phyloP scores from a whole-genome alignment of 768 basidiomycete species.

The Tricholoma saponaceum region DNA sequence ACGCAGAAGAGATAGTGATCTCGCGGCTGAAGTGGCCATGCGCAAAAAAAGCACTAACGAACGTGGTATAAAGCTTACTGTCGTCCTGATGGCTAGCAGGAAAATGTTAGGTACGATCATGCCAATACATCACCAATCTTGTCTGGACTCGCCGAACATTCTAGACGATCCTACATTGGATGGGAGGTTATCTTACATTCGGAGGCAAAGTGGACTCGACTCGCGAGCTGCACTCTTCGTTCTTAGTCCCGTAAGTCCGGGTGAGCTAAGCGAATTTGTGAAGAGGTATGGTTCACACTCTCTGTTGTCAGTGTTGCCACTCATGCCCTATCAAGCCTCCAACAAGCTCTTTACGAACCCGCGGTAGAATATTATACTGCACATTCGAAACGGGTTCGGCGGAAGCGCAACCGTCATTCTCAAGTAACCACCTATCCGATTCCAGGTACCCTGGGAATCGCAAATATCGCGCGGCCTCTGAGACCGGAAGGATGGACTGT shows the following conservation, averaged over 20 bases:
- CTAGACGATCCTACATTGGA: slow-evolving; percentile 86
- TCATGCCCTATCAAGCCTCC: slow-evolving; percentile 49
- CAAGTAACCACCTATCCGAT: slow-evolving; percentile 51
- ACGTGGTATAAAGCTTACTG: slow-evolving; percentile 89
- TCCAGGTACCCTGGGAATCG: slow-evolving; percentile 42
- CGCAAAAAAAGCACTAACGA: slow-evolving; percentile 80
- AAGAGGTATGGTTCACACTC: slow-evolving; percentile 47
- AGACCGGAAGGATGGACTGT: slow-evolving; percentile 92
- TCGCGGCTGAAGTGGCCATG: slow-evolving; percentile 75
- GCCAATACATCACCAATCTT: neutral
- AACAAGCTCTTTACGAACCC: slow-evolving; percentile 84
- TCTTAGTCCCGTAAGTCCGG: slow-evolving; percentile 83
- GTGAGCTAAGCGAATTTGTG: slow-evolving; percentile 87
- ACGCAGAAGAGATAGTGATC: slow-evolving; percentile 63
- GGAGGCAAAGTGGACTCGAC: slow-evolving; percentile 85
- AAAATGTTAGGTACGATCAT: slow-evolving; percentile 68
- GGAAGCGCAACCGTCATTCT: slow-evolving; percentile 84
- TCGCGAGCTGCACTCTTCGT: slow-evolving; percentile 92
- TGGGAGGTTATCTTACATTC: slow-evolving; percentile 76
- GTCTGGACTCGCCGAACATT: neutral
- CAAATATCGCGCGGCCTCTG: slow-evolving; percentile 52
- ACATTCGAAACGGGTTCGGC: slow-evolving; percentile 87
- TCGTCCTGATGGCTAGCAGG: slow-evolving; percentile 88
- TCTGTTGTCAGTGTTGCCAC: neutral
- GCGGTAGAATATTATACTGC: slow-evolving; percentile 91